Percentiles rank a stretch among this genome's conserved stretches.
Evolutionary conservation across 768 basidiomycete genomes (phyloP).

Genomic region (Hygrophoropsis aurantiaca): DNA sequence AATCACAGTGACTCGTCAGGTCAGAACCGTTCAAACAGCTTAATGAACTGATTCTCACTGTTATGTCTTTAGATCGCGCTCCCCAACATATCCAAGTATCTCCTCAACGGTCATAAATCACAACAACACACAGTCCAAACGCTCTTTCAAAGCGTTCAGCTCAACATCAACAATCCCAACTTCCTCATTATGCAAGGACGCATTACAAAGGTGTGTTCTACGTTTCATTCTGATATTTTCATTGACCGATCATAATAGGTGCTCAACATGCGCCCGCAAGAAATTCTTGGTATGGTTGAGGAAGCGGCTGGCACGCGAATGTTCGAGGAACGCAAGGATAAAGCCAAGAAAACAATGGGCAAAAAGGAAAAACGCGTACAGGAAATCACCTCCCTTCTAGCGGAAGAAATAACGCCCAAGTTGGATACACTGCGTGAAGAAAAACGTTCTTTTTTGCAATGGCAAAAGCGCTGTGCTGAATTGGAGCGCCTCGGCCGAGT

Average conservation of each 20-base stretch:
- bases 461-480: conserved; percentile 85
- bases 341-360: conserved; percentile 91
- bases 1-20: conserved; percentile 96
- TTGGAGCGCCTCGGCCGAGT: conserved; percentile 82
- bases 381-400: conserved; percentile 77
- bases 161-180: conserved; percentile 99
- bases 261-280: conserved; percentile 96
- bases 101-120: conserved; percentile 93
- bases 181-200: conserved; percentile 99
- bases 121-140: conserved; percentile 83
- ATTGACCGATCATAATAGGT: conserved; percentile 44
- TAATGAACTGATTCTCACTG: background rate
- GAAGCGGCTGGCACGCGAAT: conserved; percentile 98
- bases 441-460: conserved; percentile 85
- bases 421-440: conserved; percentile 86
- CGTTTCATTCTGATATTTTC: background rate
- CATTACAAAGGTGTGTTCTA: conserved; percentile 80
- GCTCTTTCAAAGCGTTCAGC: conserved; percentile 93
- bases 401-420: conserved; percentile 93
- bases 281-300: conserved; percentile 97
- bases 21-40: conserved; percentile 28
- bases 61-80: conserved; percentile 71
- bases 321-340: conserved; percentile 99
- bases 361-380: conserved; percentile 97
- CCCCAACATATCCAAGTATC: conserved; percentile 91